phyloP scores from a whole-genome alignment of 202 grass and related monocot genomes.

The Brachypodium distachyon region DNA sequence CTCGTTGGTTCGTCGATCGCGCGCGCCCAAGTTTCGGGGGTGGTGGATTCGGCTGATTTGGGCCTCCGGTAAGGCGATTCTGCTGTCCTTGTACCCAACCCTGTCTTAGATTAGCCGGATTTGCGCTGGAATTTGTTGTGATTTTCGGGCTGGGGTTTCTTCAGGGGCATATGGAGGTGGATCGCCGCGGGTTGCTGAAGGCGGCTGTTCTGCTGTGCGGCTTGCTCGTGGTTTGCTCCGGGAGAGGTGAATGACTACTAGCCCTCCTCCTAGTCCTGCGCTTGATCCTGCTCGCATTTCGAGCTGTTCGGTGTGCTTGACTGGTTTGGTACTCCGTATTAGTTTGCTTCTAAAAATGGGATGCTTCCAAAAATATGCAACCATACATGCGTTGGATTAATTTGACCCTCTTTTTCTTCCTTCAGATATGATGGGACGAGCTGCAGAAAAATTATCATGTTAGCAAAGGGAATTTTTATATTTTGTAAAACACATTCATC shows the following conservation, averaged over 20 bases:
- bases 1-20: background rate
- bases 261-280: background rate
- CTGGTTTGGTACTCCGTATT: no score
- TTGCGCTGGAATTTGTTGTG: background rate
- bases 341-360: background rate
- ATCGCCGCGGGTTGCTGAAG: conserved; percentile 28
- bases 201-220: conserved; percentile 33
- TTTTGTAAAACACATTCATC: background rate
- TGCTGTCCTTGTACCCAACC: background rate
- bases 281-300: background rate
- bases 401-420: no score
- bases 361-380: no score
- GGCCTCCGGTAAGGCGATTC: background rate
- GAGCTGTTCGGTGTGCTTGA: background rate
- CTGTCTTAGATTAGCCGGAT: background rate
- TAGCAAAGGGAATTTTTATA: background rate
- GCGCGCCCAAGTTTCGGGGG: background rate
- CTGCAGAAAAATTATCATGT: background rate
- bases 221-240: conserved; percentile 36
- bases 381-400: background rate
- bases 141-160: background rate
- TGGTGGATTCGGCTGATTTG: background rate
- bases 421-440: no score
- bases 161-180: no score
- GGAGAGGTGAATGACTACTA: conserved; percentile 32